These are phyloP conservation scores for Yamadazyma insecticola DNA, from an alignment of 805 yeast species.

Conservation along the genomic window DNA sequence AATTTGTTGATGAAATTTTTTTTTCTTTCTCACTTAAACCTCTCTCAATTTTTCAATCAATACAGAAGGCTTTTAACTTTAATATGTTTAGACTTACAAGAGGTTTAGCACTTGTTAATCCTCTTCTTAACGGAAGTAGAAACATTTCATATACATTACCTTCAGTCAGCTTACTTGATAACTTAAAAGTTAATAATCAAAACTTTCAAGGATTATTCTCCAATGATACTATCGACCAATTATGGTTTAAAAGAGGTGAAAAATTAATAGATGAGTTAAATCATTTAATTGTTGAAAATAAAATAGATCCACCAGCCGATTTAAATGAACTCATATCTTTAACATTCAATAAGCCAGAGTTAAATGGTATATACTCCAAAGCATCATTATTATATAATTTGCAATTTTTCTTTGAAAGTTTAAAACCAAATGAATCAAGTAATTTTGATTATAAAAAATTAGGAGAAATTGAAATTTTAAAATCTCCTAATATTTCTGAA, in stretches of 20 bases:
- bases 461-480: conserved; percentile 30
- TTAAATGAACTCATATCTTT: conserved; percentile 32
- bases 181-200: conserved; percentile 19
- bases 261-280: conserved; percentile 31
- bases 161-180: conserved; percentile 25
- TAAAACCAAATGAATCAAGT: conserved; percentile 16
- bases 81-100: no score
- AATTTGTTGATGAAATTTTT: no score
- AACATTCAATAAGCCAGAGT: conserved; percentile 43
- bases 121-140: no score
- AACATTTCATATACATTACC: conserved; percentile 33
- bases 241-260: conserved; percentile 38
- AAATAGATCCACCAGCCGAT: conserved; percentile 17
- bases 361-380: conserved; percentile 39
- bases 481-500: conserved; percentile 33
- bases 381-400: conserved; percentile 46
- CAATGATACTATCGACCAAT: conserved; percentile 24
- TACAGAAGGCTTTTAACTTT: no score
- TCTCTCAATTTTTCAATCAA: no score
- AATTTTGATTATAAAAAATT: conserved; percentile 15
- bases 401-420: conserved; percentile 44
- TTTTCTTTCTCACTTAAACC: no score
- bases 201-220: conserved; percentile 34
- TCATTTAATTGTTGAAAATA: conserved; percentile 23
- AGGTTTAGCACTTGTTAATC: no score